Evolutionary conservation across 805 yeast genomes (phyloP).

Genomic region (Kuraishia floccosa): DNA sequence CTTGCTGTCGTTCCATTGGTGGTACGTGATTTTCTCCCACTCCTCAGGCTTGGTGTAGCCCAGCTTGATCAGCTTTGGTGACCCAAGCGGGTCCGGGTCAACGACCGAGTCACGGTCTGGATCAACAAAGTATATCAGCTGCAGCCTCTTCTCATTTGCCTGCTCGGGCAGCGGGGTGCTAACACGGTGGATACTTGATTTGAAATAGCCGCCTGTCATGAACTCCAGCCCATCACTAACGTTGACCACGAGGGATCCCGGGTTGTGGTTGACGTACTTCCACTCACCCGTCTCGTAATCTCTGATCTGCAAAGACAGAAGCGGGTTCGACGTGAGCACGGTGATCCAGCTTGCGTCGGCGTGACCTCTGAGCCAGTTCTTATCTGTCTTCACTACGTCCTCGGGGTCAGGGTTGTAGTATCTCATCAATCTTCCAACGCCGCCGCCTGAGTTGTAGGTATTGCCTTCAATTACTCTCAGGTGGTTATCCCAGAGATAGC

Average conservation of each 20-base stretch:
- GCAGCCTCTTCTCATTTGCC: slow-evolving; percentile 14
- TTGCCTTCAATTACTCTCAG: slow-evolving; percentile 23
- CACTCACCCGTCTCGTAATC: slow-evolving; percentile 20
- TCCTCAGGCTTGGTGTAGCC: slow-evolving; percentile 16
- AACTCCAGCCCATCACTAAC: slow-evolving; percentile 24
- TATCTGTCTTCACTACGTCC: slow-evolving; percentile 7
- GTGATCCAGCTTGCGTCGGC: slow-evolving; percentile 22
- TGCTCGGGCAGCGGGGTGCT: slow-evolving; percentile 22
- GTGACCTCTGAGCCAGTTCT: slow-evolving; percentile 19
- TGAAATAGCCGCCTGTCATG: slow-evolving; percentile 23
- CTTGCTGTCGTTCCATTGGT: slow-evolving; percentile 27
- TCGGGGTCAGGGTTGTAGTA: slow-evolving; percentile 15
- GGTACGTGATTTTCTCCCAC: slow-evolving; percentile 20
- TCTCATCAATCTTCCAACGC: slow-evolving; percentile 24
- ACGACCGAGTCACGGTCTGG: slow-evolving; percentile 15
- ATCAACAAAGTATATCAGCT: slow-evolving; percentile 19
- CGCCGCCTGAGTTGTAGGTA: slow-evolving; percentile 22
- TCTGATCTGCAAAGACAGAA: slow-evolving; percentile 20
- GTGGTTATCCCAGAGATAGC: slow-evolving; percentile 23
- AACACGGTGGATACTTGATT: slow-evolving; percentile 22
- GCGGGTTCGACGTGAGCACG: slow-evolving; percentile 24
- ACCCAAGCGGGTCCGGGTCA: slow-evolving; percentile 19
- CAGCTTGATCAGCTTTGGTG: slow-evolving; percentile 14
- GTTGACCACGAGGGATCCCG: slow-evolving; percentile 20
- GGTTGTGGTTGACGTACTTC: slow-evolving; percentile 21